These are phyloP conservation scores for Pseudonitzschia multistriata DNA, from an alignment of 108 stramenopile genomes.

Conservation along the genomic window DNA sequence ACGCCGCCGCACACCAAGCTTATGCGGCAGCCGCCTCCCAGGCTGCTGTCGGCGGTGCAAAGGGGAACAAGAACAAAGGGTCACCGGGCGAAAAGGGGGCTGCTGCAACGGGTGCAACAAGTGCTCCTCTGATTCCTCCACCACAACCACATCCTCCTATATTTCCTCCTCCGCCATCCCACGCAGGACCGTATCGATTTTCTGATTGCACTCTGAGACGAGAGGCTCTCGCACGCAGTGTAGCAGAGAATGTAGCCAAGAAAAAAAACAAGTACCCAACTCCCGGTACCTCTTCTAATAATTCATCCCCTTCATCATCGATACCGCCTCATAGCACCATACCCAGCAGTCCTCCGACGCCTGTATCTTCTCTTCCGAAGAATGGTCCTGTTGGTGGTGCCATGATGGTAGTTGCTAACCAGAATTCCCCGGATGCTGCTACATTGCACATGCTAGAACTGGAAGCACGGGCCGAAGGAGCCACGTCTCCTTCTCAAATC, in stretches of 20 bases:
- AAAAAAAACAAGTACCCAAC: slow-evolving; percentile 1
- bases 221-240: slow-evolving; percentile 25
- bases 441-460: slow-evolving; percentile 15
- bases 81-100: slow-evolving; percentile 5
- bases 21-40: neutral
- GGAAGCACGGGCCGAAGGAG: slow-evolving; percentile 28
- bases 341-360: neutral
- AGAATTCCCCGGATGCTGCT: slow-evolving; percentile 1
- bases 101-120: neutral
- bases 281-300: neutral
- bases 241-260: neutral
- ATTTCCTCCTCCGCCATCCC: slow-evolving; percentile 3
- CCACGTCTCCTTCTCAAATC: slow-evolving; percentile 37
- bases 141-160: neutral
- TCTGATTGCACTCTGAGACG: slow-evolving; percentile 39
- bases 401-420: neutral
- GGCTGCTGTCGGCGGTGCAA: neutral
- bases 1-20: slow-evolving; percentile 10
- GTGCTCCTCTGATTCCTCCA: slow-evolving; percentile 14
- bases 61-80: neutral
- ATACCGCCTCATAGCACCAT: neutral
- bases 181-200: slow-evolving; percentile 33
- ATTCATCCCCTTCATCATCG: neutral
- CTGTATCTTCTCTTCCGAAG: neutral
- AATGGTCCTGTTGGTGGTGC: slow-evolving; percentile 3